Conservation (phyloP, 2,329 filamentous ascomycete species). For the Lojkania enalia region DNA sequence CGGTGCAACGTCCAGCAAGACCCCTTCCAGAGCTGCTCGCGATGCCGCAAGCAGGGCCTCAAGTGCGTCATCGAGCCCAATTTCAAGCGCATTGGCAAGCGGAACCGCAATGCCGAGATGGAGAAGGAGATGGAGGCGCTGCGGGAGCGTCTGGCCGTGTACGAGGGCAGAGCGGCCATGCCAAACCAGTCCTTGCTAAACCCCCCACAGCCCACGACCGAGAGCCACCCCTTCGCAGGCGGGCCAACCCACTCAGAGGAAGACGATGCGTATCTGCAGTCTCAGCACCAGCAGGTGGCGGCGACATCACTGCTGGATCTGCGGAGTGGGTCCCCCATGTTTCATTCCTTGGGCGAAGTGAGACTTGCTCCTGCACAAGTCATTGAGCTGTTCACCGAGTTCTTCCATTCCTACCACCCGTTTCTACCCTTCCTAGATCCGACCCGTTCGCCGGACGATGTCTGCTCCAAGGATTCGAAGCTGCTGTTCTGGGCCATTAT, state of each 20-base stretch:
- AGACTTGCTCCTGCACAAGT: constrained; percentile 49
- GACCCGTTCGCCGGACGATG: constrained; percentile 65
- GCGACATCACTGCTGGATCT: constrained; percentile 47
- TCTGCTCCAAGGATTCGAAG: constrained; percentile 75
- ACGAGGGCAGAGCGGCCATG: constrained; percentile 56
- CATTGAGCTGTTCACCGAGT: constrained; percentile 68
- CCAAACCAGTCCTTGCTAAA: constrained; percentile 29
- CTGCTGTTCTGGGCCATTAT: constrained; percentile 86
- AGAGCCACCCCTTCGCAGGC: constrained; percentile 27
- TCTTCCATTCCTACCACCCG: constrained; percentile 75
- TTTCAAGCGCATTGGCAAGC: constrained; percentile 82
- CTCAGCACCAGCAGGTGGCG: constrained; percentile 44
- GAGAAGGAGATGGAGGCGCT: constrained; percentile 73
- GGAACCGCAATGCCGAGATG: constrained; percentile 83
- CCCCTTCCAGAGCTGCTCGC: constrained; percentile 74
- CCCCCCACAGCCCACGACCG: constrained; percentile 26
- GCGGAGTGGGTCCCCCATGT: constrained; percentile 55
- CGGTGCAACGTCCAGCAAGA: constrained; percentile 84
- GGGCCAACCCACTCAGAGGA: constrained; percentile 29
- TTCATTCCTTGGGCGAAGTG: constrained; percentile 60
- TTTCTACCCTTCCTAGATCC: constrained; percentile 76
- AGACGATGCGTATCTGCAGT: constrained; percentile 41
- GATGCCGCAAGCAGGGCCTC: constrained; percentile 78
- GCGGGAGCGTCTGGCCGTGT: constrained; percentile 61
- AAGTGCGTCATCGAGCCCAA: constrained; percentile 86